Percentiles rank a stretch among this genome's conserved stretches.
phyloP scores from a whole-genome alignment of 371 early-diverging fungal species.

The Rhizomucor pusillus region DNA sequence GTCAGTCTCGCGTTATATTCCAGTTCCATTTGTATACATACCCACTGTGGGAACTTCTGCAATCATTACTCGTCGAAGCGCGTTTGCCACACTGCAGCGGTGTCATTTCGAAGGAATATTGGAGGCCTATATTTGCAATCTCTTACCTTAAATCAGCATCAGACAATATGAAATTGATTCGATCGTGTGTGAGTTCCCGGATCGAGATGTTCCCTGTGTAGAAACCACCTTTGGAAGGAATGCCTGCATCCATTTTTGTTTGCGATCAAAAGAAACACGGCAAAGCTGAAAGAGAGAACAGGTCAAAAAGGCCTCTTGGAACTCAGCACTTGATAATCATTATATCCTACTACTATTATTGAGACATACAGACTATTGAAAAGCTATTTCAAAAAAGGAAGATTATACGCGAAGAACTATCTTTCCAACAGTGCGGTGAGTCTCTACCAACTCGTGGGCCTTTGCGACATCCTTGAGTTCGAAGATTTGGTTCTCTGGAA shows the following conservation, averaged over 20 bases:
- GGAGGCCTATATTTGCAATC: no score
- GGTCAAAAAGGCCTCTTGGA: no score
- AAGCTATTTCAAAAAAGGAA: no score
- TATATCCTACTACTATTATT: no score
- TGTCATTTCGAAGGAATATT: no score
- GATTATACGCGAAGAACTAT: constrained; percentile 36
- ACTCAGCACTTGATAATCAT: no score
- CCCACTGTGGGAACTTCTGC: constrained; percentile 94
- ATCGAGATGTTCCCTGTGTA: constrained; percentile 56
- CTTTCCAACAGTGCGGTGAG: constrained; percentile 52
- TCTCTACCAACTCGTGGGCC: constrained; percentile 38
- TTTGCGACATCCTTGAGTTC: constrained; percentile 36
- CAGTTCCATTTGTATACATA: not conserved
- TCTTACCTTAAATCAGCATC: constrained; percentile 74
- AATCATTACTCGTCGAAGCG: constrained; percentile 94
- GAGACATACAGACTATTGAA: no score
- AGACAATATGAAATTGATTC: constrained; percentile 71
- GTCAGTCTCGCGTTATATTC: not conserved
- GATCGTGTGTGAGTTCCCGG: constrained; percentile 65
- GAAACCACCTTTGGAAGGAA: no score
- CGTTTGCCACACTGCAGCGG: constrained; percentile 84
- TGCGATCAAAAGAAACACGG: no score
- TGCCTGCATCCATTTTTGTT: no score
- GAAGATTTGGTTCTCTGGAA: constrained; percentile 13
- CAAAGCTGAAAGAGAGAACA: no score